These are phyloP conservation scores for Nakaseomyces glabratus DNA, from an alignment of 1,139 yeast species.

Conservation along the genomic window DNA sequence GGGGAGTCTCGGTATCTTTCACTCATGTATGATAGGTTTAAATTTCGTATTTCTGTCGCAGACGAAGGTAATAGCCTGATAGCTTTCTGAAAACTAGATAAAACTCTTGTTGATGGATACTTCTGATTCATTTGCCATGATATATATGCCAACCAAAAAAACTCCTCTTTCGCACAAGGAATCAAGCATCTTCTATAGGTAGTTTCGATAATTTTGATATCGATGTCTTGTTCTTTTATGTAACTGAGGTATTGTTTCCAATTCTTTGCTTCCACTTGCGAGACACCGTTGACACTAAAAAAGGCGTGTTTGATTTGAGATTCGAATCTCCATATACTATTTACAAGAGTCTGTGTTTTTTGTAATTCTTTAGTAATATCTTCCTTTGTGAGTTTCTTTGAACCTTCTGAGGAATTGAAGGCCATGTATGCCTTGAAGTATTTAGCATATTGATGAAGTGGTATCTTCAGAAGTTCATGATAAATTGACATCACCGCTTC, in stretches of 20 bases:
- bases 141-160: constrained; percentile 53
- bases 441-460: constrained; percentile 62
- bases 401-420: constrained; percentile 31
- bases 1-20: constrained; percentile 11
- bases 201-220: constrained; percentile 25
- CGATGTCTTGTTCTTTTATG: constrained; percentile 26
- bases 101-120: constrained; percentile 5
- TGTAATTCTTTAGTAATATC: constrained; percentile 37
- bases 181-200: constrained; percentile 53
- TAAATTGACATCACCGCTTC: constrained; percentile 35
- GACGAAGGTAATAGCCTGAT: constrained; percentile 15
- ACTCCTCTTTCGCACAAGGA: constrained; percentile 44
- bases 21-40: constrained; percentile 17
- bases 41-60: constrained; percentile 14
- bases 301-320: constrained; percentile 40
- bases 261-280: constrained; percentile 32
- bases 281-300: too few species aligned
- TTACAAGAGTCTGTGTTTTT: constrained; percentile 43
- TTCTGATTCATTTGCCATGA: constrained; percentile 33
- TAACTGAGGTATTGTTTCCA: constrained; percentile 49
- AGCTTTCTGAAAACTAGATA: constrained; percentile 20
- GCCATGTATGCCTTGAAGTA: constrained; percentile 47
- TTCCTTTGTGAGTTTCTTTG: constrained; percentile 14
- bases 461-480: constrained; percentile 40
- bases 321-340: constrained; percentile 55